Conservation (phyloP, 208 protist genomes). For the Leishmania aethiopica region DNA sequence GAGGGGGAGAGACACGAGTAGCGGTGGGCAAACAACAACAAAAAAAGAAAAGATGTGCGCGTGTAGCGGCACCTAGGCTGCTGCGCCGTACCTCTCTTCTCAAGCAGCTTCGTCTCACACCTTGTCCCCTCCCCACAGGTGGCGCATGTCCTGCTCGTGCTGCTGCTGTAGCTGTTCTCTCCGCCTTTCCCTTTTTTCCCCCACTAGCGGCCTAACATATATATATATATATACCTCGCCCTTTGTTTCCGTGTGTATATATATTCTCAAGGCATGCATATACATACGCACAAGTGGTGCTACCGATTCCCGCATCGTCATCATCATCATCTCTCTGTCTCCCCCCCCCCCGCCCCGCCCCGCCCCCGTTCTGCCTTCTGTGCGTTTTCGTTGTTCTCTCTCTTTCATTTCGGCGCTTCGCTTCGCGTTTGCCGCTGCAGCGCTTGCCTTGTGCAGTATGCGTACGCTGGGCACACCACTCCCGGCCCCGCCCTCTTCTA, state of each 20-base stretch:
- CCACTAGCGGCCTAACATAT: too few relatives aligned
- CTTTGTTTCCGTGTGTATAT: background rate
- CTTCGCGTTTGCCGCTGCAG: background rate
- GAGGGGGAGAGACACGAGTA: background rate
- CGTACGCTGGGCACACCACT: background rate
- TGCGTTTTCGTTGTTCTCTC: background rate
- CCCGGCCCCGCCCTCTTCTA: background rate
- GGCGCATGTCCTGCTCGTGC: background rate
- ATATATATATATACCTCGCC: background rate
- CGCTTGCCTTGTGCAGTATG: background rate
- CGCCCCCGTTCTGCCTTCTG: too few relatives aligned
- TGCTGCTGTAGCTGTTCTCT: background rate
- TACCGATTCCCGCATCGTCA: background rate
- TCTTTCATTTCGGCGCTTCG: background rate
- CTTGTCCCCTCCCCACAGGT: background rate
- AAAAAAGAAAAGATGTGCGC: background rate
- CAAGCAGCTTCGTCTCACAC: background rate
- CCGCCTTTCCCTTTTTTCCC: background rate
- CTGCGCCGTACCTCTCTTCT: background rate
- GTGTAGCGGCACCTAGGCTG: background rate
- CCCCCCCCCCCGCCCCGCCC: too few relatives aligned
- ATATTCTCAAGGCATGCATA: too few relatives aligned
- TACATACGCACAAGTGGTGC: background rate
- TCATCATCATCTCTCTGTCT: background rate
- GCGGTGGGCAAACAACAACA: background rate